These are phyloP conservation scores for Sarocladium brachiariae DNA, from an alignment of 2,329 filamentous ascomycete species.

Conservation along the genomic window DNA sequence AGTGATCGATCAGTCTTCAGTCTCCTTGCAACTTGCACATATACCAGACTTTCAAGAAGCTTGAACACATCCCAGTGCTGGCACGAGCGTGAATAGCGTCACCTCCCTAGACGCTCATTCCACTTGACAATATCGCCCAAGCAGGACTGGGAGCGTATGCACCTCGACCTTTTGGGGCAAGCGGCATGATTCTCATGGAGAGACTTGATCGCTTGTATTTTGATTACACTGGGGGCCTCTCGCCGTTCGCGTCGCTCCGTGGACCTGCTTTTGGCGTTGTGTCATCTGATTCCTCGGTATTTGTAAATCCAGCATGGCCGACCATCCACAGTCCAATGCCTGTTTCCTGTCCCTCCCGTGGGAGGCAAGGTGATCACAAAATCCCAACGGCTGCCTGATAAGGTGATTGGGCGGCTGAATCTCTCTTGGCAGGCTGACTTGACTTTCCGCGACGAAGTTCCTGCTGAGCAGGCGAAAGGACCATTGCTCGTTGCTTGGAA, in stretches of 20 bases:
- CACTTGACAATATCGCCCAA: background rate
- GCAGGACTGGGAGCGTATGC: background rate
- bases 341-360: background rate
- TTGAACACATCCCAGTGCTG: background rate
- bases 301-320: background rate
- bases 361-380: background rate
- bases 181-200: background rate
- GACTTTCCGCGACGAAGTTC: background rate
- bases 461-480: background rate
- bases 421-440: slow-evolving; percentile 1
- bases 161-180: background rate
- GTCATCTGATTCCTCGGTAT: background rate
- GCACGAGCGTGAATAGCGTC: background rate
- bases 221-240: background rate
- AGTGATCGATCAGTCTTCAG: no score
- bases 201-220: background rate
- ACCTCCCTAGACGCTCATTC: background rate
- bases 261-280: background rate
- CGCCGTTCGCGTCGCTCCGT: background rate
- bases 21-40: background rate
- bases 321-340: background rate
- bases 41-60: background rate
- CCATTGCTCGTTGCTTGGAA: slow-evolving; percentile 1
- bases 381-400: background rate
- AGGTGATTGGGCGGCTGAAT: background rate